A percentile compares a stretch with the other conserved stretches of the same genome.
Evolutionary conservation across 1,139 yeast species (phyloP).

Genomic region (Taphrina flavorubra): DNA sequence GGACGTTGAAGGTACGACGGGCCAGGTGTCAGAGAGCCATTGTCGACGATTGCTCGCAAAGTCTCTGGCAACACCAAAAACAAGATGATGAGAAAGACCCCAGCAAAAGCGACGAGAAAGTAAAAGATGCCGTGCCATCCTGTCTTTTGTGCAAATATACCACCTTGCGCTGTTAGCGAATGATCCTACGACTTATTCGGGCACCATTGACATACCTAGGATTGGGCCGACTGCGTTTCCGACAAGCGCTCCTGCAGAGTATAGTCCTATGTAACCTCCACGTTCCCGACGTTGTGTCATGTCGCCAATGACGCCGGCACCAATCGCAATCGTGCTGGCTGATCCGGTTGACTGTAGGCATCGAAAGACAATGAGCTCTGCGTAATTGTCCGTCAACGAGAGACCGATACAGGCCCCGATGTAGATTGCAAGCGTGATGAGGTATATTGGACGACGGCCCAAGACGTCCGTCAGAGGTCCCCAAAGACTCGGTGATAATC

Average conservation of each 20-base stretch:
- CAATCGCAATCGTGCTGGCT: slow-evolving; percentile 71
- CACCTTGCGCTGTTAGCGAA: slow-evolving; percentile 58
- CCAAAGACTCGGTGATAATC: slow-evolving; percentile 67
- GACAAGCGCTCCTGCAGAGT: slow-evolving; percentile 66
- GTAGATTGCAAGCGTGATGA: slow-evolving; percentile 61
- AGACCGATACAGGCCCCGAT: slow-evolving; percentile 66
- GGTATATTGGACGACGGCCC: slow-evolving; percentile 71
- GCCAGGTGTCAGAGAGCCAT: slow-evolving; percentile 55
- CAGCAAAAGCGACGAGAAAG: slow-evolving; percentile 69
- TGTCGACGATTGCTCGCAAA: slow-evolving; percentile 69
- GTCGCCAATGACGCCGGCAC: slow-evolving; percentile 73
- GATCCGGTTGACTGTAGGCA: slow-evolving; percentile 73
- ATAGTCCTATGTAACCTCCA: slow-evolving; percentile 68
- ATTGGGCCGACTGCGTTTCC: slow-evolving; percentile 64
- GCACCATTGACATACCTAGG: neutral
- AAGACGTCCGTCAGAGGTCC: slow-evolving; percentile 65
- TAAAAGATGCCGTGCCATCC: slow-evolving; percentile 80
- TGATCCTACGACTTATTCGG: neutral
- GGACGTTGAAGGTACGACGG: slow-evolving; percentile 12
- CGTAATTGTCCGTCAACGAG: slow-evolving; percentile 62
- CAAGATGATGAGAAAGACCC: slow-evolving; percentile 53
- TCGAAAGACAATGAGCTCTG: slow-evolving; percentile 62
- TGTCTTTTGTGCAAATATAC: slow-evolving; percentile 63
- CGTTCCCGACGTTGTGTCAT: slow-evolving; percentile 65
- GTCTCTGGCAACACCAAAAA: slow-evolving; percentile 68